phyloP scores from a whole-genome alignment of 2,329 filamentous ascomycete genomes.

The Neospermospora avenae region DNA sequence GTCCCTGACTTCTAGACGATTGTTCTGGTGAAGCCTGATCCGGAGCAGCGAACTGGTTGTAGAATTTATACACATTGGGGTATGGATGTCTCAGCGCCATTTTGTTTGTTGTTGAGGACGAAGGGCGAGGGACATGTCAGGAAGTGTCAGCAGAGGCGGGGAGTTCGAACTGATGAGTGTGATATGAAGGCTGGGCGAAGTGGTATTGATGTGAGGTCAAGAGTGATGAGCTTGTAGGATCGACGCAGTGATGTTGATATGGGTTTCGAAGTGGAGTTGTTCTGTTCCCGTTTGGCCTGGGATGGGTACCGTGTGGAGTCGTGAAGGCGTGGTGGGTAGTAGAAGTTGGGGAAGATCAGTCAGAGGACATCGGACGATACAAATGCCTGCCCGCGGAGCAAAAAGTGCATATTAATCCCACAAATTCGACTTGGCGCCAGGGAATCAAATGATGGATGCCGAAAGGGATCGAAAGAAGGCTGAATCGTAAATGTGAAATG shows the following conservation, averaged over 20 bases:
- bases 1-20: slow-evolving; percentile 33
- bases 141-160: neutral
- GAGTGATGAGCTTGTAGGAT: neutral
- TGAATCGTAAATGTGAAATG: neutral
- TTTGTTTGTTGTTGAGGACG: slow-evolving; percentile 23
- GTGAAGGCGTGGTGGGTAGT: neutral
- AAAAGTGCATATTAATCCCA: slow-evolving; percentile 5
- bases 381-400: neutral
- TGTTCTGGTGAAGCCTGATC: slow-evolving; percentile 33
- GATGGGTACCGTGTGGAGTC: neutral
- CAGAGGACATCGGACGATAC: slow-evolving; percentile 6
- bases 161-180: neutral
- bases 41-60: slow-evolving; percentile 34
- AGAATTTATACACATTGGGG: slow-evolving; percentile 36
- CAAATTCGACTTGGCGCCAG: neutral
- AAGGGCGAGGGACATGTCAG: neutral
- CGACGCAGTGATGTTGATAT: neutral
- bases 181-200: neutral
- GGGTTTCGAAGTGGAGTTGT: neutral
- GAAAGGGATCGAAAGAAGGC: neutral
- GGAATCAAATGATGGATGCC: neutral
- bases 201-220: neutral
- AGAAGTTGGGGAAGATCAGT: neutral
- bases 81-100: slow-evolving; percentile 35
- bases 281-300: too few species aligned